Evolutionary conservation across 305 asterid species (phyloP), one percentile per base, ranked within the genome.

Genomic region (Solanum hybrid): DNA sequence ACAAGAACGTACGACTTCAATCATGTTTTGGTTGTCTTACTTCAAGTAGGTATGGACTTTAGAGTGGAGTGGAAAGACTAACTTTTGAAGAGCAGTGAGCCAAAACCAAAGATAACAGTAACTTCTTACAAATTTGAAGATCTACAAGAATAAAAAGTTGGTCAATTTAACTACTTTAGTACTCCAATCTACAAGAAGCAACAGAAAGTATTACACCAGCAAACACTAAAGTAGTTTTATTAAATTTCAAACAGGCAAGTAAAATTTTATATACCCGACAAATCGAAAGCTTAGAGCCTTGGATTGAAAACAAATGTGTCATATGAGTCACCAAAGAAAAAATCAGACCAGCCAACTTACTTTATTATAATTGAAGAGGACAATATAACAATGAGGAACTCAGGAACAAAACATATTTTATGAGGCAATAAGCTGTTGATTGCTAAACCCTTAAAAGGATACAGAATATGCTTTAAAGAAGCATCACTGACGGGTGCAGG

Each of bases 371-470:
- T 69, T 3, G 42, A 90, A 89, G 86, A 82, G 35, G 32, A 32
- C 51, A 40, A 8, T 37, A 92, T 82, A 26, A 40, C 86, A 79
- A 79, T 37, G 64, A 79, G n/a, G 13, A 79, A 79, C 13, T 37
- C 64, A 79, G n/a, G n/a, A 79, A 79, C n/a, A 24, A 79, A 78
- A 37, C 86, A 24, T 79, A 79, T 38, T 36, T 78, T 36, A 11
- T 79, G 60, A 36, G 60, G 85, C 22, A 22, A 79, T n/a, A 36
- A 35, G 29, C 32, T 69, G 87, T 69, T 82, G 79, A 85, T 69
- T 90, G 60, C 76, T 88, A 17, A 88, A 81, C 85, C 89, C 84
- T 8, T 37, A 91, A 60, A 93, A 94, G 99, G 99, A 97, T 97
- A 97, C 99, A 97, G 37, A 35, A 94, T 89, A 88, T 91, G 92